Evolutionary conservation across 2,329 filamentous ascomycete species (phyloP).

Genomic region (Aspergillus hortae): DNA sequence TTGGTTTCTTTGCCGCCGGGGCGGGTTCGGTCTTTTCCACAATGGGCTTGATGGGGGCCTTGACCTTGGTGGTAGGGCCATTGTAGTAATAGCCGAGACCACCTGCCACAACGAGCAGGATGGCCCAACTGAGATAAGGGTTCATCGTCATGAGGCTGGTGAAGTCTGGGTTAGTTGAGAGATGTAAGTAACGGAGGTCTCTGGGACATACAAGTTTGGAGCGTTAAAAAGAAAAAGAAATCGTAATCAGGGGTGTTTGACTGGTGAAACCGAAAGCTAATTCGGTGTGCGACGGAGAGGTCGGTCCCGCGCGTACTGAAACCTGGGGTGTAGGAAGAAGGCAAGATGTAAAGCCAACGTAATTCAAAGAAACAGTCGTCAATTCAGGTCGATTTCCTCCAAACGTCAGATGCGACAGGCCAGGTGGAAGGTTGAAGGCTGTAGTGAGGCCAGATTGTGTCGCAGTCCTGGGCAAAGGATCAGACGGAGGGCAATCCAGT

Average conservation of each 20-base stretch:
- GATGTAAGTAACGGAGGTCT: not conserved
- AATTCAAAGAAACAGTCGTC: too few relatives aligned
- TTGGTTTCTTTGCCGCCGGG: conserved; percentile 38
- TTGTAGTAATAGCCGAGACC: conserved; percentile 43
- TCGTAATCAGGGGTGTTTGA: not conserved
- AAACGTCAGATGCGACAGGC: too few relatives aligned
- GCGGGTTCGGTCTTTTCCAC: conserved; percentile 34
- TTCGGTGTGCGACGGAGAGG: not conserved
- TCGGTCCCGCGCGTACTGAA: not conserved
- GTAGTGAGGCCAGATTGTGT: too few relatives aligned
- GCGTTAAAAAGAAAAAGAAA: too few relatives aligned
- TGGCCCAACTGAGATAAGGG: conserved; percentile 43
- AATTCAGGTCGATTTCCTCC: too few relatives aligned
- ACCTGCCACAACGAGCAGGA: conserved; percentile 40
- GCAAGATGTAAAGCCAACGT: not conserved
- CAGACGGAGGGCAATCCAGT: too few relatives aligned
- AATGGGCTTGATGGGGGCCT: conserved; percentile 25
- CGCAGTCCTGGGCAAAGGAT: too few relatives aligned
- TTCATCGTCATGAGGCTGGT: conserved; percentile 35
- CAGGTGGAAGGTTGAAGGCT: too few relatives aligned
- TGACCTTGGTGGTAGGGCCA: conserved; percentile 30
- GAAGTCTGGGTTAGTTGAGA: conserved; percentile 4
- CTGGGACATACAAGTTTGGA: too few relatives aligned
- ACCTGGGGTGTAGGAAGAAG: not conserved
- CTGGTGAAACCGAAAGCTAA: not conserved